A percentile compares a stretch with the other conserved stretches of the same genome.
phyloP scores from a whole-genome alignment of 768 basidiomycete genomes.

The Suillus fuscotomentosus region DNA sequence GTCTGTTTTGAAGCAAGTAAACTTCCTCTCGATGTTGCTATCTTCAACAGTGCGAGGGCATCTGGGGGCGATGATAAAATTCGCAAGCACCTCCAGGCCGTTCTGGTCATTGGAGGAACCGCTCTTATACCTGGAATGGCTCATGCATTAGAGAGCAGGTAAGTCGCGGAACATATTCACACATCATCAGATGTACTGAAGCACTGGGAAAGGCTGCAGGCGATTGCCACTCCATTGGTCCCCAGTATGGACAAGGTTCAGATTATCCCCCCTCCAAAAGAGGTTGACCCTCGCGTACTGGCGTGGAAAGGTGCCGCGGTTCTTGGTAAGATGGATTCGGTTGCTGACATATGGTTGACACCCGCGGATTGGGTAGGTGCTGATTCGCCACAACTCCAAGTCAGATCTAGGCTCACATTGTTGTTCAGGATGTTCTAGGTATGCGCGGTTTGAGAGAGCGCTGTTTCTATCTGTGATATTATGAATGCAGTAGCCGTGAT shows the following conservation, averaged over 20 bases:
- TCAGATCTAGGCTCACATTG: slow-evolving; percentile 1
- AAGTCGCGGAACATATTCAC: not conserved
- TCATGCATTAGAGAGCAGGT: slow-evolving; percentile 88
- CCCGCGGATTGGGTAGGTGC: slow-evolving; percentile 78
- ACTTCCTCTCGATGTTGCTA: slow-evolving; percentile 87
- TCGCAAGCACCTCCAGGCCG: slow-evolving; percentile 83
- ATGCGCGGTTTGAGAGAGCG: slow-evolving; percentile 81
- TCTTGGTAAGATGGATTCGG: slow-evolving; percentile 88
- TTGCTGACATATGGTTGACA: slow-evolving; percentile 88
- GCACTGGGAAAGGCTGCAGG: slow-evolving; percentile 51
- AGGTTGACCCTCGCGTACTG: slow-evolving; percentile 85
- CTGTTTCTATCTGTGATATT: slow-evolving; percentile 68
- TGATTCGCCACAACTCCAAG: not conserved
- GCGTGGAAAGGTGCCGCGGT: slow-evolving; percentile 96
- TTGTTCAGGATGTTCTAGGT: slow-evolving; percentile 64
- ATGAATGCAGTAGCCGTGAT: not conserved
- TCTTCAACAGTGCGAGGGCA: slow-evolving; percentile 88
- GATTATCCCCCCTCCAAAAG: slow-evolving; percentile 93
- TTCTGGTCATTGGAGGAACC: slow-evolving; percentile 85
- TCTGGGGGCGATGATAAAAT: slow-evolving; percentile 88
- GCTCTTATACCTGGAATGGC: slow-evolving; percentile 79
- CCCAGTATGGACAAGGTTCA: slow-evolving; percentile 85
- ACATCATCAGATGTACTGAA: slow-evolving; percentile 2
- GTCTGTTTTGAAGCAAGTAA: slow-evolving; percentile 85
- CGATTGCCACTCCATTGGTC: slow-evolving; percentile 80